Conservation (phyloP, 495 filamentous ascomycete genomes). For the Neurospora sp. region DNA sequence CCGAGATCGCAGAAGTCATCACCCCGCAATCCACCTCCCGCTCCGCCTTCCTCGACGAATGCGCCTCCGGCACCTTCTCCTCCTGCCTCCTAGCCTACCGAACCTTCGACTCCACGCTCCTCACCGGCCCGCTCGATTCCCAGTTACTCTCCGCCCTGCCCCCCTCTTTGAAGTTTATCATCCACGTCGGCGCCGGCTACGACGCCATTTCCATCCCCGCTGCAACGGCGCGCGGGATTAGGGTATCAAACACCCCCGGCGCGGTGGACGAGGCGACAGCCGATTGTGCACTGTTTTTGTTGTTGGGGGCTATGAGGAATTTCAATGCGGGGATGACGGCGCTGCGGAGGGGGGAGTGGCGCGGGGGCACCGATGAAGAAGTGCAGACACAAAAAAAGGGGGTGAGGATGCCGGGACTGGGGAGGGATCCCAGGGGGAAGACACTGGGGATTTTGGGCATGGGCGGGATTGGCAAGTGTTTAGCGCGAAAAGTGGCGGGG, state of each 20-base stretch:
- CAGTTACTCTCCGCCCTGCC: conserved; percentile 56
- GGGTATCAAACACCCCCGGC: conserved; percentile 70
- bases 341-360: conserved; percentile 51
- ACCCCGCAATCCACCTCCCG: background rate
- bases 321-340: conserved; percentile 53
- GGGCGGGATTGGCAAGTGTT: conserved; percentile 68
- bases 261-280: conserved; percentile 76
- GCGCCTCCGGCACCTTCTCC: conserved; percentile 54
- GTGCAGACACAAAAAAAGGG: too few relatives aligned
- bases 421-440: conserved; percentile 63
- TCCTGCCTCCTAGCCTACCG: conserved; percentile 62
- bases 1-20: background rate
- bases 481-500: conserved; percentile 34
- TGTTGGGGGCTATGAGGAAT: conserved; percentile 65
- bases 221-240: conserved; percentile 55
- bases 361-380: conserved; percentile 15
- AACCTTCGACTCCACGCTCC: conserved; percentile 55
- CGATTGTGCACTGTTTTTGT: conserved; percentile 65
- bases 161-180: conserved; percentile 60
- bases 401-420: conserved; percentile 25
- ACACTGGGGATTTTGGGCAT: conserved; percentile 74
- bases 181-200: conserved; percentile 81
- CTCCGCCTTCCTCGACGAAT: conserved; percentile 59
- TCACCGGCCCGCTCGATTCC: conserved; percentile 60
- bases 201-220: conserved; percentile 67